Conservation (phyloP, 2,329 filamentous ascomycete species). For the Xenoacremonium recifei region DNA sequence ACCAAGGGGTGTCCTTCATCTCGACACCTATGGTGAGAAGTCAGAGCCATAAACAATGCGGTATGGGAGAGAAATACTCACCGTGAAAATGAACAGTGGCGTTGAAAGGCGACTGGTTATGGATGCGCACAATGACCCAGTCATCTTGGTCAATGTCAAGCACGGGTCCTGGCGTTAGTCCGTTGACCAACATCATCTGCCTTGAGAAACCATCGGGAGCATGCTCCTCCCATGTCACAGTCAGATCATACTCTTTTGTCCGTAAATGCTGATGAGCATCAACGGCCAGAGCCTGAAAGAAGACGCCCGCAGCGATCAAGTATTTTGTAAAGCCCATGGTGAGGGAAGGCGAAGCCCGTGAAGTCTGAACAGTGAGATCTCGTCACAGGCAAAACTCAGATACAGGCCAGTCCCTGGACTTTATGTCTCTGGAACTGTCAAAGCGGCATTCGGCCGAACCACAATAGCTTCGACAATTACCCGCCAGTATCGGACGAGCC, state of each 20-base stretch:
- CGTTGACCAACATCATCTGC: conserved; percentile 54
- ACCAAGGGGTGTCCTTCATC: conserved; percentile 54
- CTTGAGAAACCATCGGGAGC: conserved; percentile 44
- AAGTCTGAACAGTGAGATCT: no score
- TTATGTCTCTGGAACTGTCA: no score
- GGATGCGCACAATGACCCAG: conserved; percentile 41
- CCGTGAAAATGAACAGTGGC: conserved; percentile 52
- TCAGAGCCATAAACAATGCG: not conserved
- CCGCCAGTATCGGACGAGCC: no score
- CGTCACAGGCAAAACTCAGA: no score
- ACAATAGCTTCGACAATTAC: no score
- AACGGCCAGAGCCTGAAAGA: no score
- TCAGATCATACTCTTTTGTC: conserved; percentile 26
- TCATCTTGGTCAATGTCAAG: conserved; percentile 55
- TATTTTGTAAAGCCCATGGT: no score
- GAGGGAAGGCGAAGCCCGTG: no score
- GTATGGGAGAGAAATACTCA: conserved; percentile 9
- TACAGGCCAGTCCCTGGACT: no score
- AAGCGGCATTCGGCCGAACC: no score
- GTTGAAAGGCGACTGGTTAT: conserved; percentile 46
- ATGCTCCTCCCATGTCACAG: conserved; percentile 35
- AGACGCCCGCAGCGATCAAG: no score
- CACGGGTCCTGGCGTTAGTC: conserved; percentile 59
- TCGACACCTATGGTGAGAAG: conserved; percentile 39
- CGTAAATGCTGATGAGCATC: no score